Conservation (phyloP, 495 filamentous ascomycete species). For the Ascodesmis nigricans region DNA sequence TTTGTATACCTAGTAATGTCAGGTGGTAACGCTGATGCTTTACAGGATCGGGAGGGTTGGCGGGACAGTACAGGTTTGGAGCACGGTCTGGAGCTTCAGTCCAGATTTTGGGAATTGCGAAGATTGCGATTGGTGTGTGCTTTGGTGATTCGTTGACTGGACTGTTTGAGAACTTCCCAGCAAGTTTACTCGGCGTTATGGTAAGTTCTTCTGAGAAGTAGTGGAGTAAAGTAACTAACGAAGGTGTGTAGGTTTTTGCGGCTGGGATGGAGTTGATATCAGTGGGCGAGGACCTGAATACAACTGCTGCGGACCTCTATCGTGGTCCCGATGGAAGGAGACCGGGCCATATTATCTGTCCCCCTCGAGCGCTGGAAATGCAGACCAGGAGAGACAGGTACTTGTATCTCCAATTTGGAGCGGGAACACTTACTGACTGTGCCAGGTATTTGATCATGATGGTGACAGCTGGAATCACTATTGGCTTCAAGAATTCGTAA, state of each 20-base stretch:
- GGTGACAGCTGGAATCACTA: conserved; percentile 51
- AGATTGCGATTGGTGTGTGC: conserved; percentile 50
- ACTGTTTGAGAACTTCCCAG: conserved; percentile 49
- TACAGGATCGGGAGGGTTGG: conserved; percentile 52
- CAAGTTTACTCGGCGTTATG: conserved; percentile 58
- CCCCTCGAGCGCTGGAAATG: conserved; percentile 28
- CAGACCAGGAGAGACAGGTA: conserved; percentile 45
- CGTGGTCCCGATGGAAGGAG: conserved; percentile 23
- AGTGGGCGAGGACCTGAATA: conserved; percentile 63
- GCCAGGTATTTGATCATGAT: conserved; percentile 80
- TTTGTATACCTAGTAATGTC: neutral
- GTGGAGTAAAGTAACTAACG: neutral
- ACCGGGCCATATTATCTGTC: conserved; percentile 23
- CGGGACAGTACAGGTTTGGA: conserved; percentile 74
- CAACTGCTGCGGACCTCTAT: conserved; percentile 36
- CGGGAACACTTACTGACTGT: no score
- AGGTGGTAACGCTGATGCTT: neutral
- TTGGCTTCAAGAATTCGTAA: conserved; percentile 85
- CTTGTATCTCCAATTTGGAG: no score
- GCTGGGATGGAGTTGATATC: conserved; percentile 68
- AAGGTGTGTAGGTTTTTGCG: conserved; percentile 33
- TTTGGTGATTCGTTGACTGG: conserved; percentile 45
- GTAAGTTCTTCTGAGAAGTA: conserved; percentile 40
- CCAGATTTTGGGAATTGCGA: conserved; percentile 53
- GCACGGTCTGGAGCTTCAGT: conserved; percentile 69